Percentiles rank a stretch among this genome's conserved stretches.
These are phyloP conservation scores for Pyricularia grisea DNA, from an alignment of 2,329 filamentous ascomycete species.

Conservation along the genomic window DNA sequence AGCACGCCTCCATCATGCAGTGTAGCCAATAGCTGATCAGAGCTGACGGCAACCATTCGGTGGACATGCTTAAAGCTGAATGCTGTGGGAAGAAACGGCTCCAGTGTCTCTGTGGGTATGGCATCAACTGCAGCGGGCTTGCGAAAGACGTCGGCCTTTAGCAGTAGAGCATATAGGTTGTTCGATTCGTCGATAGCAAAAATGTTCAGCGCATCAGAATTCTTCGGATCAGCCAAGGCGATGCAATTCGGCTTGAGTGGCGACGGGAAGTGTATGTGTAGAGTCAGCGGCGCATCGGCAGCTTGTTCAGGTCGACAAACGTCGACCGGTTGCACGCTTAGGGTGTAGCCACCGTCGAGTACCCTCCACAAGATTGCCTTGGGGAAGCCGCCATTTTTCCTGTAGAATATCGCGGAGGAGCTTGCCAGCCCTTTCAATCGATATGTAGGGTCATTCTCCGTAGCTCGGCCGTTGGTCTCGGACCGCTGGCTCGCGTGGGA, in stretches of 20 bases:
- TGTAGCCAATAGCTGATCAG: constrained; percentile 68
- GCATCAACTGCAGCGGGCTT: constrained; percentile 47
- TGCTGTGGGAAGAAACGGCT: constrained; percentile 61
- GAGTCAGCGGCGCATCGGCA: constrained; percentile 61
- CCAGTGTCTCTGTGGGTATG: constrained; percentile 61
- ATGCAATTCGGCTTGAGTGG: constrained; percentile 69
- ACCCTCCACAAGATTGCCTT: constrained; percentile 88
- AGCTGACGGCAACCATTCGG: constrained; percentile 64
- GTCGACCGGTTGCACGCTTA: constrained; percentile 80
- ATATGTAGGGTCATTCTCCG: constrained; percentile 64
- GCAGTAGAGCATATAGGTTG: constrained; percentile 72
- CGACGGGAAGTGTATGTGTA: constrained; percentile 69
- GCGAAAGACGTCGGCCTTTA: constrained; percentile 75
- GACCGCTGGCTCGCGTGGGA: constrained; percentile 23
- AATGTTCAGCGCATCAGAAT: constrained; percentile 67
- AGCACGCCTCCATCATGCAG: constrained; percentile 72
- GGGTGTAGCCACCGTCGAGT: constrained; percentile 65
- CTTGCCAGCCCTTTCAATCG: constrained; percentile 63
- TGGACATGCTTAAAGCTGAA: constrained; percentile 74
- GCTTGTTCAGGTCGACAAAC: constrained; percentile 60
- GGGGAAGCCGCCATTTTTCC: constrained; percentile 65
- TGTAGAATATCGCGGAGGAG: constrained; percentile 76
- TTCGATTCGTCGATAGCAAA: constrained; percentile 74
- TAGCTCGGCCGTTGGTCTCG: constrained; percentile 31
- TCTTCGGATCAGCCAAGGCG: constrained; percentile 69